phyloP scores from a whole-genome alignment of 495 filamentous ascomycete species.

The Podospora conica region DNA sequence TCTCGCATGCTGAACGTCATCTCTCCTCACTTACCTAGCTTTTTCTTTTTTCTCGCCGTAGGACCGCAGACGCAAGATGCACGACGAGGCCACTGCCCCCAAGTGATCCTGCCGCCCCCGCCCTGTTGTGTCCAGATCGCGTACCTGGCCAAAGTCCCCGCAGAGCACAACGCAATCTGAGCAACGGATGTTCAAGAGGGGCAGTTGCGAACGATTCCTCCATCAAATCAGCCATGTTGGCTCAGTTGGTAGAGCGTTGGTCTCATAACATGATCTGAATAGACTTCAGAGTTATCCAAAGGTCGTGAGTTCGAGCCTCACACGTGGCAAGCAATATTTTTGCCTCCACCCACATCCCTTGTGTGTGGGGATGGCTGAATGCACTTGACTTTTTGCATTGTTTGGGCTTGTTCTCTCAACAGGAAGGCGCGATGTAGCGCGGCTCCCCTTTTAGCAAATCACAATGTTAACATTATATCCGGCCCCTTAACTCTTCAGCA shows the following conservation, averaged over 20 bases:
- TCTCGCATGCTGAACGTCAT: too few species aligned
- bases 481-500: too few species aligned
- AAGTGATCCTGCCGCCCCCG: background rate
- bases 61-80: too few species aligned
- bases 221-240: background rate
- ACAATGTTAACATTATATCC: too few species aligned
- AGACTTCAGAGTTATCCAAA: background rate
- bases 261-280: background rate
- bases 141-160: background rate
- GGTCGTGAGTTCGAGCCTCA: background rate
- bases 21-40: background rate
- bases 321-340: background rate
- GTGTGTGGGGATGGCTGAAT: too few species aligned
- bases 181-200: background rate
- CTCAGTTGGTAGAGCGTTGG: background rate
- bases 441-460: too few species aligned
- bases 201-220: background rate
- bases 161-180: background rate
- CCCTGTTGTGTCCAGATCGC: background rate
- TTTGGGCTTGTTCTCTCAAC: too few species aligned
- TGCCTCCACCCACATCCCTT: background rate
- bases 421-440: too few species aligned
- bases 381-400: background rate
- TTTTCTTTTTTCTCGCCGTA: background rate
- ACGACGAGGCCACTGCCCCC: background rate